These are phyloP conservation scores for Iris macrosiphon DNA, from an alignment of 106 monocot genomes.

Conservation along the genomic window DNA sequence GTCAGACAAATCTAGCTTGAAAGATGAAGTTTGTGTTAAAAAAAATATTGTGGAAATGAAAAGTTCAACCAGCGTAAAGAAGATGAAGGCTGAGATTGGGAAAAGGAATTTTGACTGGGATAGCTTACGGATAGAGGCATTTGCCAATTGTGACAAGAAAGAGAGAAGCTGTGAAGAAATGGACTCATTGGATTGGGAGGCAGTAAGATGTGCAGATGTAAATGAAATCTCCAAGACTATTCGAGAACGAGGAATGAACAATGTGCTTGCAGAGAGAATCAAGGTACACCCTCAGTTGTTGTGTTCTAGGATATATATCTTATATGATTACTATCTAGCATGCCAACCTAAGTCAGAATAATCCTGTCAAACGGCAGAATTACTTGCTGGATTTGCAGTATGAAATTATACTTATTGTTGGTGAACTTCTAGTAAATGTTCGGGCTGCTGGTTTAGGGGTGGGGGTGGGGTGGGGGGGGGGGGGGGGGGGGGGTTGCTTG, in stretches of 20 bases:
- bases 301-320: no score
- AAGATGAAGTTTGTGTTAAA: slow-evolving; percentile 3
- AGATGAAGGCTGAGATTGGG: slow-evolving; percentile 1
- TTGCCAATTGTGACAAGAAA: background rate
- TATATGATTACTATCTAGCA: no score
- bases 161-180: slow-evolving; percentile 21
- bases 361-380: background rate
- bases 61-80: background rate
- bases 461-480: no score
- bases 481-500: no score
- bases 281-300: slow-evolving; percentile 31
- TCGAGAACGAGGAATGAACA: slow-evolving; percentile 57
- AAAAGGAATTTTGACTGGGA: slow-evolving; percentile 28
- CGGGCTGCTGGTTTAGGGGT: no score
- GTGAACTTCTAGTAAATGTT: no score
- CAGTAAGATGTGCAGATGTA: slow-evolving; percentile 39
- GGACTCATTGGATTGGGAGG: slow-evolving; percentile 74
- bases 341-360: background rate
- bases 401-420: no score
- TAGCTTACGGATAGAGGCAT: slow-evolving; percentile 11
- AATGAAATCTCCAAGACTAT: slow-evolving; percentile 50
- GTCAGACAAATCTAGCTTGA: background rate
- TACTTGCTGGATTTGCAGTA: no score
- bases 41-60: background rate
- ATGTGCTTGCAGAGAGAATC: slow-evolving; percentile 57